A percentile compares a stretch with the other conserved stretches of the same genome.
These are phyloP conservation scores for Aspergillus chevalieri DNA, from an alignment of 2,329 filamentous ascomycete genomes.

Conservation along the genomic window DNA sequence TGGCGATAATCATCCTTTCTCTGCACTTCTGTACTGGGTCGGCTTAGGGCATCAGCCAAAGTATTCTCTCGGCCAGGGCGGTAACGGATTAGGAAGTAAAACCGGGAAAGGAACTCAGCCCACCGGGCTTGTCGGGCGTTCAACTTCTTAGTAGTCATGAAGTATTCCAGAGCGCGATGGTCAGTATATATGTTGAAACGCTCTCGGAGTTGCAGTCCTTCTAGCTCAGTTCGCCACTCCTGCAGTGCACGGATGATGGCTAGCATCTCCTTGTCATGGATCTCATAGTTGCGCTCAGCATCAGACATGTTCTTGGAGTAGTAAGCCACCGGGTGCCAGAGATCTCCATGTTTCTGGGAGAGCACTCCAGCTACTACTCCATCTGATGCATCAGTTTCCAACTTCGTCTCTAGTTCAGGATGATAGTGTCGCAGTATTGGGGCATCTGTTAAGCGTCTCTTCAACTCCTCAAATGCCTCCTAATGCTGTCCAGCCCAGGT, in stretches of 20 bases:
- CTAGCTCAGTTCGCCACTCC: constrained; percentile 16
- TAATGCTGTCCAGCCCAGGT: constrained; percentile 4
- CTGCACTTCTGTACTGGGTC: neutral
- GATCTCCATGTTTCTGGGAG: constrained; percentile 9
- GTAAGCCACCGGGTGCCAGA: constrained; percentile 16
- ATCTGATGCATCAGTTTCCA: constrained; percentile 21
- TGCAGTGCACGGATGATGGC: constrained; percentile 18
- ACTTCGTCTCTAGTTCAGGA: constrained; percentile 2
- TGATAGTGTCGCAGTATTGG: neutral
- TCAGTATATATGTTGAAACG: constrained; percentile 18
- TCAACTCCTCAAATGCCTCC: constrained; percentile 9
- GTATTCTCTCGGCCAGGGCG: neutral
- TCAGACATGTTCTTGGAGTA: constrained; percentile 16
- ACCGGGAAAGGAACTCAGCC: constrained; percentile 2
- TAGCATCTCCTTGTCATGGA: constrained; percentile 13
- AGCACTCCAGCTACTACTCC: constrained; percentile 8
- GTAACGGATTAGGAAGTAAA: constrained; percentile 9
- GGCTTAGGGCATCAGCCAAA: neutral
- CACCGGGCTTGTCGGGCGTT: constrained; percentile 6
- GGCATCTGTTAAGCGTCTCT: neutral
- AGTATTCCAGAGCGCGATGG: constrained; percentile 21
- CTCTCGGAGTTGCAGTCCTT: constrained; percentile 4
- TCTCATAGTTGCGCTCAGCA: constrained; percentile 20
- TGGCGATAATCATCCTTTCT: neutral
- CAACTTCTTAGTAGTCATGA: constrained; percentile 15